Evolutionary conservation across 2,329 filamentous ascomycete genomes (phyloP).

Genomic region (Cercospora citrullina): DNA sequence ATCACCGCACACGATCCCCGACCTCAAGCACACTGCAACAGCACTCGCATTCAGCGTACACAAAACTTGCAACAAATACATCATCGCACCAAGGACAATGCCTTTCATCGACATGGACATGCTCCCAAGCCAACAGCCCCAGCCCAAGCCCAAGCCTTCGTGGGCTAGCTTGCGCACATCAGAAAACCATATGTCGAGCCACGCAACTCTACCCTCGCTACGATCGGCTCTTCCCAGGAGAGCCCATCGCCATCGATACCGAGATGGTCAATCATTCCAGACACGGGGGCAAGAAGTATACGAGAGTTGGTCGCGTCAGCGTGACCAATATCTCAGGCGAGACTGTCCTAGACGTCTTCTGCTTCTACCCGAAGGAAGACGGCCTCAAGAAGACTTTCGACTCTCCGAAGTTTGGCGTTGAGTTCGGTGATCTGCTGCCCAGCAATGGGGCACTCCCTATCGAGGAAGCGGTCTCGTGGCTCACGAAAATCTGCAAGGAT

Average conservation of each 20-base stretch:
- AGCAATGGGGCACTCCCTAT: neutral
- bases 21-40: neutral
- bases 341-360: neutral
- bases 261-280: neutral
- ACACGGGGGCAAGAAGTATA: neutral
- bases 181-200: neutral
- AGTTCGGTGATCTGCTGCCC: neutral
- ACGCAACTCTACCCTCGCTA: neutral
- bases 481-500: neutral
- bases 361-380: neutral
- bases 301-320: neutral
- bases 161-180: neutral
- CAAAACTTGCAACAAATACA: neutral
- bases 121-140: neutral
- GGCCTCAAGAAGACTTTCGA: neutral
- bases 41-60: neutral
- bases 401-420: neutral
- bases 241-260: neutral
- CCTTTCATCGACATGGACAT: neutral
- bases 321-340: neutral
- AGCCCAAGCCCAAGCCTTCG: neutral
- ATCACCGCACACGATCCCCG: neutral
- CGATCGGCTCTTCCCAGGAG: neutral
- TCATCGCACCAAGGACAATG: neutral
- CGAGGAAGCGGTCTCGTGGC: neutral